Evolutionary conservation across 2,329 filamentous ascomycete genomes (phyloP).

Genomic region (Cercospora sp.): DNA sequence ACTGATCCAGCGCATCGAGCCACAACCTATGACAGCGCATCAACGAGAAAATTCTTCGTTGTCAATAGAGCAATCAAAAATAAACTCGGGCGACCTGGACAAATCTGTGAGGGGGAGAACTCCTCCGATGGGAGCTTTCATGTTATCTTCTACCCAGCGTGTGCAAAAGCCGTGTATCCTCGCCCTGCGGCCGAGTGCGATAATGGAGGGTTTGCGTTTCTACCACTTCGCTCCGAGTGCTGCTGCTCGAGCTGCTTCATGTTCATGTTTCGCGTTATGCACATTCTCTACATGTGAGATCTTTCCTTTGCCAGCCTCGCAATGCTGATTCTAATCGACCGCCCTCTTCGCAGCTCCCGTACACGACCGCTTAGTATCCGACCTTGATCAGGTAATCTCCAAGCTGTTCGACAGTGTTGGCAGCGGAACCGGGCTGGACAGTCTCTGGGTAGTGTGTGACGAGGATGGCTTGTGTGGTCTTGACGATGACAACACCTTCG

Average conservation of each 20-base stretch:
- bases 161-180: not conserved
- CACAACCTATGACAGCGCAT: not conserved
- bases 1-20: not conserved
- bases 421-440: slow-evolving; percentile 72
- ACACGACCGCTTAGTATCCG: slow-evolving; percentile 60
- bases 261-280: not conserved
- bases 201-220: not conserved
- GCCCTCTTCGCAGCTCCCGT: not conserved
- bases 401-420: slow-evolving; percentile 76
- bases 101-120: not conserved
- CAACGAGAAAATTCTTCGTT: not conserved
- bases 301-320: not conserved
- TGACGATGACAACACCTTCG: slow-evolving; percentile 77
- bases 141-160: not conserved
- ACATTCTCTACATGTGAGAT: not conserved
- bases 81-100: not conserved
- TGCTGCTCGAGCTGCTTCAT: not conserved
- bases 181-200: not conserved
- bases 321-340: not conserved
- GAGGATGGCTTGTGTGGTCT: slow-evolving; percentile 86
- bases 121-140: not conserved
- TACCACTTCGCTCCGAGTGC: not conserved
- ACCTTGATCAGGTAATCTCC: slow-evolving; percentile 81
- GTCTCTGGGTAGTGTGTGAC: slow-evolving; percentile 80
- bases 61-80: not conserved